These are phyloP conservation scores for Penicillium angulare DNA, from an alignment of 495 filamentous ascomycete genomes.

Conservation along the genomic window DNA sequence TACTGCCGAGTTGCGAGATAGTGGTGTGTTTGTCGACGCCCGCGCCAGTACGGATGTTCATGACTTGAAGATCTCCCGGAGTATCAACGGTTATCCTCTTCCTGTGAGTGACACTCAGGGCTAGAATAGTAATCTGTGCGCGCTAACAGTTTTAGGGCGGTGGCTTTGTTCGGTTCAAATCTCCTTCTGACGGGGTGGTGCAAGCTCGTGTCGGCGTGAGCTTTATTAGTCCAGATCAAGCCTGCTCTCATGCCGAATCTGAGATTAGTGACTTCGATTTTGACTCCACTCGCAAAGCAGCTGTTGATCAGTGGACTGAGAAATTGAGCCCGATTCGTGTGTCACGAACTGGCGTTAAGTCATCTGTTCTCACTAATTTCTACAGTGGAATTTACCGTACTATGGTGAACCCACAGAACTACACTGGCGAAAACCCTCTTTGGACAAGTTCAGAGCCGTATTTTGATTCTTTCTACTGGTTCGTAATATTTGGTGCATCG, in stretches of 20 bases:
- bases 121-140: neutral
- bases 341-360: slow-evolving; percentile 48
- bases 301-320: slow-evolving; percentile 48
- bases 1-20: slow-evolving; percentile 41
- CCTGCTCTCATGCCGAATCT: slow-evolving; percentile 58
- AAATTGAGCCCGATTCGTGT: slow-evolving; percentile 55
- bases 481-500: slow-evolving; percentile 19
- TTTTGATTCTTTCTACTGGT: slow-evolving; percentile 56
- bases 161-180: slow-evolving; percentile 62
- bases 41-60: slow-evolving; percentile 45
- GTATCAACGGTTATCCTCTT: slow-evolving; percentile 68
- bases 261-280: slow-evolving; percentile 59
- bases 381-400: slow-evolving; percentile 51
- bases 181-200: slow-evolving; percentile 38
- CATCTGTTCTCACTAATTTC: slow-evolving; percentile 59
- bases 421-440: slow-evolving; percentile 70
- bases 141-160: slow-evolving; percentile 45
- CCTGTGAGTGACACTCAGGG: slow-evolving; percentile 39
- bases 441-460: slow-evolving; percentile 69
- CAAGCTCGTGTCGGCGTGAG: slow-evolving; percentile 68
- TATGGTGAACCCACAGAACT: slow-evolving; percentile 72
- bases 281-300: slow-evolving; percentile 34
- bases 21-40: slow-evolving; percentile 43
- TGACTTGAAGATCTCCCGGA: slow-evolving; percentile 61
- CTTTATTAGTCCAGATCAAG: slow-evolving; percentile 63